Evolutionary conservation across 2,329 filamentous ascomycete species (phyloP).

Genomic region (Fusarium guadeloupense): DNA sequence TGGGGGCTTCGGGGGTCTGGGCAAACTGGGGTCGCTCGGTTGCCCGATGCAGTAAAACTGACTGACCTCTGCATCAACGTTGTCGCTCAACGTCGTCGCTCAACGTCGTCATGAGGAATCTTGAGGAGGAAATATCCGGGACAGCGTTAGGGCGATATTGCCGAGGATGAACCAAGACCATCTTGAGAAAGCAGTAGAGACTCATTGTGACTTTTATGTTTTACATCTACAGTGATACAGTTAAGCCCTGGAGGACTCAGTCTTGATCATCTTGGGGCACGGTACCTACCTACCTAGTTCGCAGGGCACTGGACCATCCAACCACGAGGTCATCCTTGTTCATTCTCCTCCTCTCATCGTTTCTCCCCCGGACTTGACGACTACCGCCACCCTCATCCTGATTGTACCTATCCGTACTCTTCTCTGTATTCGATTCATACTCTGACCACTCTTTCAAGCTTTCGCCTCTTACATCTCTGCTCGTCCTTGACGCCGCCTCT

Average conservation of each 20-base stretch:
- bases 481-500: constrained; percentile 3
- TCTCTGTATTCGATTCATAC: background rate
- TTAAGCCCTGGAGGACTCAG: background rate
- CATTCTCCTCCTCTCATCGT: constrained; percentile 10
- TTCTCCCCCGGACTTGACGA: constrained; percentile 31
- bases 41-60: constrained; percentile 28
- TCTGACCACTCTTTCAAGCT: background rate
- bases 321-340: constrained; percentile 27
- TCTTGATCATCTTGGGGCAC: constrained; percentile 31
- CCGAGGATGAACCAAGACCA: background rate
- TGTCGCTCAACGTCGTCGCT: background rate
- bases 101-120: background rate
- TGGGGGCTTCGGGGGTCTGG: constrained; percentile 36
- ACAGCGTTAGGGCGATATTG: background rate
- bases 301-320: constrained; percentile 33
- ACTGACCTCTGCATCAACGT: constrained; percentile 28
- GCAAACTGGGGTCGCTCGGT: constrained; percentile 42
- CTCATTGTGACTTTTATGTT: constrained; percentile 26
- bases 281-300: constrained; percentile 1
- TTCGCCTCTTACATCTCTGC: background rate
- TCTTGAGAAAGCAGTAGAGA: background rate
- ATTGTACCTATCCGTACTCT: constrained; percentile 1
- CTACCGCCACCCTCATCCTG: constrained; percentile 35
- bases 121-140: constrained; percentile 8
- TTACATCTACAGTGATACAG: too few species aligned